Evolutionary conservation across 768 basidiomycete genomes (phyloP), one percentile per base, ranked within the genome.

Genomic region (Serendipita vermifera): DNA sequence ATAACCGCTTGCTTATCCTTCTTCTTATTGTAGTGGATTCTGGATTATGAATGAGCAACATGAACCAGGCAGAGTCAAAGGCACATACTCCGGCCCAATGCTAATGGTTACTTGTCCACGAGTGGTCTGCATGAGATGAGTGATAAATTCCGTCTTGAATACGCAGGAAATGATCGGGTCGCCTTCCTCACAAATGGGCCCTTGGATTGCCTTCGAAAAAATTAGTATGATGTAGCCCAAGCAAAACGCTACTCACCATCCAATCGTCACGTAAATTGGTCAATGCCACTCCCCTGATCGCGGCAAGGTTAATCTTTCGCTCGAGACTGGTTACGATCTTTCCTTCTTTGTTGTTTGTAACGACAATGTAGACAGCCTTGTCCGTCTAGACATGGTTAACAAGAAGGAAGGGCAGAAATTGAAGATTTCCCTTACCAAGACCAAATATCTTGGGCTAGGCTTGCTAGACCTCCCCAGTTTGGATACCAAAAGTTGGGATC

Each of bases 91-190:
- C 15, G 92, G 85, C 0, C 78, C 79, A 60, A 97, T 79, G 48
- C 78, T 66, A 33, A 98, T 71, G 60, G 72, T 81, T 55, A 90
- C 78, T 59, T 78, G 80, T 1, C 81, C 86, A 62, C 83, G 82
- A 0, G 90, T 92, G 48, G 89, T 70, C 55, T 83, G 83, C 57
- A 93, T 71, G 32, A 99, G 77, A 63, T 85, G 82, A 15, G 89
- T 79, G 14, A 82, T 75, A 54, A 99, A 75, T 66, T 99, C 96
- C 0, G 96, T 98, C 77, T 99, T 99, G 79, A 98, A 93, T 60
- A 82, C 75, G 62, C 87, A 92, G 60, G 80, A 85, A 65, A 99
- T 76, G 57, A 97, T 74, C 0, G 94, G 92, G 65, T 99, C 96
- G 29, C 93, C 94, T 66, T 98, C 94, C 68, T 97, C 93, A 15